These are phyloP conservation scores for Cinnamomum chago DNA, from an alignment of 164 flowering plant species.

Conservation along the genomic window DNA sequence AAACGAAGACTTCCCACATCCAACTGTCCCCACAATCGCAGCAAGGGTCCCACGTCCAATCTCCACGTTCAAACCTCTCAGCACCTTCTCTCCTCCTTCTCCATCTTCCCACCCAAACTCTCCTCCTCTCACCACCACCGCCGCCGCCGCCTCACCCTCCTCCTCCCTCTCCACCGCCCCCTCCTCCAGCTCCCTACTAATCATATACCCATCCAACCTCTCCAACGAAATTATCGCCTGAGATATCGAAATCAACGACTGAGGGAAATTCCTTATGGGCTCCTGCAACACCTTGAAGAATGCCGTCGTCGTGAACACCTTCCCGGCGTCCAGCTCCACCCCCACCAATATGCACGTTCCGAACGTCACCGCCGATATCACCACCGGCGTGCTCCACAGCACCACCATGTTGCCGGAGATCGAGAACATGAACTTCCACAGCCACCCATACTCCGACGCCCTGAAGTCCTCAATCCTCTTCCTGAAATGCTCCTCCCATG, in stretches of 20 bases:
- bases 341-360: slow-evolving; percentile 13
- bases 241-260: slow-evolving; percentile 73
- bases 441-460: slow-evolving; percentile 66
- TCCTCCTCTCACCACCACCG: slow-evolving; percentile 69
- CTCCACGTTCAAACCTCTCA: slow-evolving; percentile 54
- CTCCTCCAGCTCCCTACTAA: slow-evolving; percentile 58
- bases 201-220: slow-evolving; percentile 71
- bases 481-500: slow-evolving; percentile 89
- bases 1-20: slow-evolving; percentile 94
- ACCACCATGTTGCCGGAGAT: slow-evolving; percentile 58
- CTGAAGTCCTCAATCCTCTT: slow-evolving; percentile 59
- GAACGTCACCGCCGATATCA: slow-evolving; percentile 55
- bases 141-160: slow-evolving; percentile 39
- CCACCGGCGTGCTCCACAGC: slow-evolving; percentile 71
- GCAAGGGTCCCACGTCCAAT: slow-evolving; percentile 73
- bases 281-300: slow-evolving; percentile 83
- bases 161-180: slow-evolving; percentile 54
- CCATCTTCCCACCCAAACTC: slow-evolving; percentile 83
- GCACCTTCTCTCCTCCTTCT: slow-evolving; percentile 39
- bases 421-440: slow-evolving; percentile 66
- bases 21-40: slow-evolving; percentile 93
- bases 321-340: slow-evolving; percentile 13
- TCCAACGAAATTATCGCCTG: slow-evolving; percentile 81
- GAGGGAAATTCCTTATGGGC: slow-evolving; percentile 83
- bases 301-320: slow-evolving; percentile 70